A percentile compares a stretch with the other conserved stretches of the same genome.
These are phyloP conservation scores for Melampsora americana DNA, from an alignment of 1,284 basidiomycete species.

Conservation along the genomic window DNA sequence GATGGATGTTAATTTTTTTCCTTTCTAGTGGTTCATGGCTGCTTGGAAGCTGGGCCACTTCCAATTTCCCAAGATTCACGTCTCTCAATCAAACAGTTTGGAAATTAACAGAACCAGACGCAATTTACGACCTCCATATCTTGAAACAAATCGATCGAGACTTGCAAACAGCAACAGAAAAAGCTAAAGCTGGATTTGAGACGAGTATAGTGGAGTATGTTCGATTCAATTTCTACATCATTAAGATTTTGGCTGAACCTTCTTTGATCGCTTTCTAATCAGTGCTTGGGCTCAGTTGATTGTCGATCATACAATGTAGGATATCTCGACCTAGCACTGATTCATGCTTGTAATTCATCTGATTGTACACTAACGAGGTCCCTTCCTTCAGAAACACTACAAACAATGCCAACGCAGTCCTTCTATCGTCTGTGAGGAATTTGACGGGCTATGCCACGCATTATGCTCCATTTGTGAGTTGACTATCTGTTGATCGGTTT, in stretches of 20 bases:
- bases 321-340: neutral
- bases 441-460: conserved; percentile 25
- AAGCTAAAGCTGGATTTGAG: conserved; percentile 37
- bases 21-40: conserved; percentile 39
- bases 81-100: conserved; percentile 40
- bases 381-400: conserved; percentile 39
- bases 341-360: neutral
- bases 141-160: conserved; percentile 41
- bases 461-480: conserved; percentile 43
- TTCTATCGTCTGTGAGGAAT: conserved; percentile 34
- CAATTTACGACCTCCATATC: conserved; percentile 36
- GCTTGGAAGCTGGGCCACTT: conserved; percentile 42
- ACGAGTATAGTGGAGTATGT: conserved; percentile 43
- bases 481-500: neutral
- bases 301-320: conserved; percentile 42
- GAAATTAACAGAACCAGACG: conserved; percentile 42
- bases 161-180: conserved; percentile 37
- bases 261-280: too few species aligned
- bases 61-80: conserved; percentile 42
- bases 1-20: neutral
- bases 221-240: too few species aligned
- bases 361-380: neutral
- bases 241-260: too few species aligned
- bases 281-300: conserved; percentile 45
- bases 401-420: conserved; percentile 35